Evolutionary conservation across 495 filamentous ascomycete genomes (phyloP), one percentile per base, ranked within the genome.

Genomic region (Pyrenopolyporus hunteri): DNA sequence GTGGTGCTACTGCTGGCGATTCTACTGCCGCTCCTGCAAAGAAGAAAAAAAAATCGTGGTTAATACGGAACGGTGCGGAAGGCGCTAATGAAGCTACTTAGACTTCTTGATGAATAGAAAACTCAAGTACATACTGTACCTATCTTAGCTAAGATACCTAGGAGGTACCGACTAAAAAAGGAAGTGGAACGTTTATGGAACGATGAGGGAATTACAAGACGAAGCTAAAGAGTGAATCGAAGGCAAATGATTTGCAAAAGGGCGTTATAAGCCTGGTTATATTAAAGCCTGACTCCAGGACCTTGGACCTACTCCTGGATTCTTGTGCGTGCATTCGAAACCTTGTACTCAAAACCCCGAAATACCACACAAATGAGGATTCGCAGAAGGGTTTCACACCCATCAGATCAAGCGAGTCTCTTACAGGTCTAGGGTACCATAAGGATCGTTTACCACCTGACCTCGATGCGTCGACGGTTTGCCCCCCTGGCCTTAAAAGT

Each of bases 401-500:
- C n/a, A n/a, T n/a, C n/a, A n/a, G n/a, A n/a, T n/a, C n/a, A n/a
- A n/a, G n/a, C n/a, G n/a, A n/a, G n/a, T n/a, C n/a, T n/a, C n/a
- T n/a, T n/a, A n/a, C n/a, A n/a, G n/a, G n/a, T n/a, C n/a, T n/a
- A n/a, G n/a, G n/a, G n/a, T n/a, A n/a, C n/a, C n/a, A n/a, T n/a
- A n/a, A n/a, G n/a, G n/a, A n/a, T n/a, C n/a, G 11, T 39, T 39
- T 46, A 52, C 57, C 57, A 32, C 57, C 48, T 37, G 56, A 53
- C 37, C 39, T 13, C 20, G 13, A n/a, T 44, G 28, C 37, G 46
- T 26, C 13, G 28, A 42, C 19, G 37, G 23, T 55, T 63, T 44
- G 59, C 2, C 31, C 37, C 37, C 17, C 28, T 33, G 17, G 45
- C 59, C 59, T 51, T 57, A 57, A 57, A 63, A 63, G 59, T 57